Evolutionary conservation across 2,329 filamentous ascomycete genomes (phyloP), one percentile per base, ranked within the genome.

Genomic region (Exophiala aquamarina): DNA sequence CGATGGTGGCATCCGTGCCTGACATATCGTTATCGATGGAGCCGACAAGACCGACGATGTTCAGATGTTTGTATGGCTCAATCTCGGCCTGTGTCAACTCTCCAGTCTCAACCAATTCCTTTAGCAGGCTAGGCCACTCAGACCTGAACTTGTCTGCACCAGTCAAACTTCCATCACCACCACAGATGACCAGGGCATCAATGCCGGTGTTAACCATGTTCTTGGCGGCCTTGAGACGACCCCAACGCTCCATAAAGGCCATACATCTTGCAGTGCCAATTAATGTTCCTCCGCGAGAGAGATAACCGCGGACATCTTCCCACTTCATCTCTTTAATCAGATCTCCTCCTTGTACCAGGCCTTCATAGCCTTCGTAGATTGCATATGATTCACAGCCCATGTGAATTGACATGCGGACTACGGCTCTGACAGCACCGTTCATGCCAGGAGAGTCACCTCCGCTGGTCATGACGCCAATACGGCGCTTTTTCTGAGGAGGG

Each of bases 11-110:
- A 69, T 98, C 93, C 10, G 93, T 98, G 56, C 89, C 89, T 40
- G 91, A 94, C 70, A 98, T 86, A 65, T 98, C 93, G 66, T 98
- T 98, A 77, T 98, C 93, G 64, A 98, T 98, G 44, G 90, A 95
- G 48, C 93, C 93, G 20, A 98, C 93, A 41, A 97, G 76, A 38
- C 93, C 93, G 44, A 97, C 92, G 58, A 98, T 95, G 70, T 97
- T 98, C 63, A 98, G 80, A 59, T 94, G 83, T 62, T 80, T 79
- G 76, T 89, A 95, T 2, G 87, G 86, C 36, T 82, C 75, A 49
- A 89, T 72, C 65, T 95, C 85, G 47, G 85, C 79, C 34, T 73
- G 62, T 5, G 81, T 84, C 60, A 96, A 76, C 62, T 92, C 78
- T 43, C 83, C 83, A 2, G 71, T 87, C 40, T 80, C 65, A 28